Evolutionary conservation across 352 stramenopile species (phyloP).

Genomic region (Thraustochytrium striatum): DNA sequence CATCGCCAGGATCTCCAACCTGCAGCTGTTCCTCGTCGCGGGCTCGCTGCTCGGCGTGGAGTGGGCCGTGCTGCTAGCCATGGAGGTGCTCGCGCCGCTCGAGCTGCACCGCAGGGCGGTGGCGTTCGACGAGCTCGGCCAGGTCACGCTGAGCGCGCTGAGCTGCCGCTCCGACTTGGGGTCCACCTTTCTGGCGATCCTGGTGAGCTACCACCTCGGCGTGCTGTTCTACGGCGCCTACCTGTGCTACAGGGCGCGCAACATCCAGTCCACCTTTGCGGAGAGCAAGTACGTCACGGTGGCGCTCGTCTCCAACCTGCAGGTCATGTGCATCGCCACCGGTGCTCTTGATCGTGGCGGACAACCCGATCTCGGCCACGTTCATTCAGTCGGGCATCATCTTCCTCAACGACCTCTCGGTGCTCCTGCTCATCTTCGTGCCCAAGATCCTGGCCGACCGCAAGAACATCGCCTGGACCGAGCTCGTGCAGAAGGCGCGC

Average conservation of each 20-base stretch:
- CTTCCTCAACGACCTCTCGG: conserved; percentile 50
- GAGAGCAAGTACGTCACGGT: background rate
- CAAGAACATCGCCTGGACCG: too few species aligned
- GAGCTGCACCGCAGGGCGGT: background rate
- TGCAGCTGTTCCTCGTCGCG: too few species aligned
- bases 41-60: background rate
- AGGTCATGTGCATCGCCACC: background rate
- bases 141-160: too few species aligned
- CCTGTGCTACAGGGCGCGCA: background rate
- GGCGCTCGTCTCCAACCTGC: background rate
- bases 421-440: conserved; percentile 53
- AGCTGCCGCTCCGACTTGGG: too few species aligned
- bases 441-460: conserved; percentile 49
- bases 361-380: background rate
- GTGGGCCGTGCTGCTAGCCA: background rate
- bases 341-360: background rate
- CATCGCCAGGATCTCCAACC: conserved; percentile 5
- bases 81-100: background rate
- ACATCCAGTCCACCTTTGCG: background rate
- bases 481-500: too few species aligned
- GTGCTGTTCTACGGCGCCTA: background rate
- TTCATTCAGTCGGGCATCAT: conserved; percentile 44
- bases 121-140: too few species aligned
- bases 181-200: background rate
- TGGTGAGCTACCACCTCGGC: background rate